These are phyloP conservation scores for Diaporthe ampelina DNA, from an alignment of 2,329 filamentous ascomycete genomes.

Conservation along the genomic window DNA sequence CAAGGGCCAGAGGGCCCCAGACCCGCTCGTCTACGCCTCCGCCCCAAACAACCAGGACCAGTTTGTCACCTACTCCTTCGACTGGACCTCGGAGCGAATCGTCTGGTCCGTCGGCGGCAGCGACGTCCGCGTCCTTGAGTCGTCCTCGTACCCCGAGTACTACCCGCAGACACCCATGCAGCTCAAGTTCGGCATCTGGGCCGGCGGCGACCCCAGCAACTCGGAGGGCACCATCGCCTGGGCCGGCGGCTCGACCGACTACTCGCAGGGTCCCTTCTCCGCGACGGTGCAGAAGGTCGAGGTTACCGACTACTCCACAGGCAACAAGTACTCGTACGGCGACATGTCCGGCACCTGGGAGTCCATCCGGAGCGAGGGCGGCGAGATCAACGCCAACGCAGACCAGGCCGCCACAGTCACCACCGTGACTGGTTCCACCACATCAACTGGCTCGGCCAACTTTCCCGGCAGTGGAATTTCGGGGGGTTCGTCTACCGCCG, in stretches of 20 bases:
- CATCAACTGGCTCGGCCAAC: conserved; percentile 74
- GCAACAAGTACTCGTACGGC: conserved; percentile 84
- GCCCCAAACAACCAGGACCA: conserved; percentile 76
- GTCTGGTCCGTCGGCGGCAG: conserved; percentile 88
- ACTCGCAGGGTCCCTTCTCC: conserved; percentile 83
- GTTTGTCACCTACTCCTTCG: conserved; percentile 90
- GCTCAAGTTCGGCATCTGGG: conserved; percentile 92
- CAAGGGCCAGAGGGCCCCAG: conserved; percentile 90
- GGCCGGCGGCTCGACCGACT: conserved; percentile 90
- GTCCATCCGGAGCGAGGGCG: conserved; percentile 86
- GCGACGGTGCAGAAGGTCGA: conserved; percentile 85
- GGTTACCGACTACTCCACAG: conserved; percentile 94
- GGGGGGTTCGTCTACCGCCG: conserved; percentile 65
- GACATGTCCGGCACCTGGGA: conserved; percentile 83
- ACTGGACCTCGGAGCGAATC: conserved; percentile 90
- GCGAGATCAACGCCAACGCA: conserved; percentile 78
- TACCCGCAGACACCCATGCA: conserved; percentile 98
- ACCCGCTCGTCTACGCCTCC: conserved; percentile 86
- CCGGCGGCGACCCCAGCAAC: conserved; percentile 88
- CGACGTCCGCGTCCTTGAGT: conserved; percentile 81
- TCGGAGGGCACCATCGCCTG: conserved; percentile 86
- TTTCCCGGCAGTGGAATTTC: conserved; percentile 80
- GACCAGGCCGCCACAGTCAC: conserved; percentile 68
- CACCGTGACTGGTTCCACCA: conserved; percentile 71
- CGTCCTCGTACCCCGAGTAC: conserved; percentile 78